These are phyloP conservation scores for Colletotrichum limetticola DNA, from an alignment of 2,329 filamentous ascomycete genomes.

Conservation along the genomic window DNA sequence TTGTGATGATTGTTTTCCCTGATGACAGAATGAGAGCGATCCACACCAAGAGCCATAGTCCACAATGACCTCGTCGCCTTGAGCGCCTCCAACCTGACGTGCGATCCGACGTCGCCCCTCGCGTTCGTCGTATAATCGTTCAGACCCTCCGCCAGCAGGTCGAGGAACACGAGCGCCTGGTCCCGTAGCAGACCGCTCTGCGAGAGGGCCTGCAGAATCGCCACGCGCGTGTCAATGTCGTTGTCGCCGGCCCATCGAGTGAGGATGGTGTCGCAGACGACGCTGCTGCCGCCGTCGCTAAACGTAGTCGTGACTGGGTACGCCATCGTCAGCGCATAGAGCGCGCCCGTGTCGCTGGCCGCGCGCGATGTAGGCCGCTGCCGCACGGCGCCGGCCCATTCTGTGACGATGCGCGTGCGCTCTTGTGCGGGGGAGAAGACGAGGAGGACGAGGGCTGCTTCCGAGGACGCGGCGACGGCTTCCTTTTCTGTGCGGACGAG, in stretches of 20 bases:
- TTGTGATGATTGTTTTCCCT: no score
- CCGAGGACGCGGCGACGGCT: slow-evolving; percentile 59
- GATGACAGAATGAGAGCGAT: background rate
- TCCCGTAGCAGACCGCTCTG: slow-evolving; percentile 56
- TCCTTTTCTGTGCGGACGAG: slow-evolving; percentile 62
- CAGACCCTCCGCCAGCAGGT: slow-evolving; percentile 67
- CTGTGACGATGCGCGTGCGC: slow-evolving; percentile 51
- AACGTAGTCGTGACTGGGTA: slow-evolving; percentile 50
- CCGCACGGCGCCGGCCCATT: slow-evolving; percentile 59
- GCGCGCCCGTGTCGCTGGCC: slow-evolving; percentile 59
- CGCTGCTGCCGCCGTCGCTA: slow-evolving; percentile 31
- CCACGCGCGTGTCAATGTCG: slow-evolving; percentile 62
- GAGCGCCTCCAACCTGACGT: slow-evolving; percentile 84
- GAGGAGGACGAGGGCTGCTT: slow-evolving; percentile 62
- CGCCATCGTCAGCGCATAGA: slow-evolving; percentile 63
- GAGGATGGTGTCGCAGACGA: slow-evolving; percentile 57
- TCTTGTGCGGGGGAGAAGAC: slow-evolving; percentile 52
- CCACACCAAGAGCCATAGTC: slow-evolving; percentile 39
- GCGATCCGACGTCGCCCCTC: slow-evolving; percentile 88
- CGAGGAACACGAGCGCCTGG: slow-evolving; percentile 53
- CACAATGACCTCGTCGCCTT: slow-evolving; percentile 77
- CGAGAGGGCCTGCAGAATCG: slow-evolving; percentile 66
- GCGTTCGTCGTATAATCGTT: slow-evolving; percentile 94
- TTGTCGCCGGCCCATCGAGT: slow-evolving; percentile 63
- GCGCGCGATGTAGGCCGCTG: slow-evolving; percentile 45